Evolutionary conservation across 805 yeast species (phyloP).

Genomic region (Myxozyma geophila): DNA sequence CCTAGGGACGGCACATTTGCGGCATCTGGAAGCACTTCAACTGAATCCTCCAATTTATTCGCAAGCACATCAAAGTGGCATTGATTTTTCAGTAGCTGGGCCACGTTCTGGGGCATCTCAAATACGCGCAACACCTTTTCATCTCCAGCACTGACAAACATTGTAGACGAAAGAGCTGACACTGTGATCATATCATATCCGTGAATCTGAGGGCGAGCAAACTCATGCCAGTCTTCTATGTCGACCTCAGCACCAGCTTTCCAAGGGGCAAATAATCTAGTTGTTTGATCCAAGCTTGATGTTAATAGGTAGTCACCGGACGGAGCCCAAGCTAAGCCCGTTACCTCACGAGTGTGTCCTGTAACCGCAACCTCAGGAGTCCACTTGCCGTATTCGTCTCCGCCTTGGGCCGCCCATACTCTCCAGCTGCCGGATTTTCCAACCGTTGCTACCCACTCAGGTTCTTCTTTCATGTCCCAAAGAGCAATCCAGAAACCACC

Average conservation of each 20-base stretch:
- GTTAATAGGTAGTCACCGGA: constrained; percentile 45
- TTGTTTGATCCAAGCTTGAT: constrained; percentile 81
- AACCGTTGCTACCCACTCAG: constrained; percentile 62
- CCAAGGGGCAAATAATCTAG: constrained; percentile 80
- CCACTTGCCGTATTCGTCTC: constrained; percentile 47
- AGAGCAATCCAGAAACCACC: constrained; percentile 71
- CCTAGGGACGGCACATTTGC: constrained; percentile 95
- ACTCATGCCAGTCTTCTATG: constrained; percentile 74
- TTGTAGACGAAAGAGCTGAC: constrained; percentile 60
- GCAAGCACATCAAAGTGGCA: constrained; percentile 49
- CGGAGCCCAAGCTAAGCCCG: constrained; percentile 69
- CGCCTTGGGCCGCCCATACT: constrained; percentile 58
- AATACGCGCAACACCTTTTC: constrained; percentile 90
- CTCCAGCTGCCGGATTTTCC: constrained; percentile 95
- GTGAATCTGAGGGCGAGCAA: constrained; percentile 96
- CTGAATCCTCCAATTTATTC: constrained; percentile 26
- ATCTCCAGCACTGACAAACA: constrained; percentile 92
- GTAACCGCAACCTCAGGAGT: constrained; percentile 58
- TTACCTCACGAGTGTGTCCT: constrained; percentile 75
- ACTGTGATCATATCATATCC: constrained; percentile 95
- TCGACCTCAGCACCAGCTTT: constrained; percentile 43
- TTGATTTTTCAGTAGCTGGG: constrained; percentile 59
- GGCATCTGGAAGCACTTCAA: constrained; percentile 65
- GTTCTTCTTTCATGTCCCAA: constrained; percentile 59
- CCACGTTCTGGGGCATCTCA: constrained; percentile 82